Conservation (phyloP, 352 stramenopile genomes). For the Phytophthora europaea region DNA sequence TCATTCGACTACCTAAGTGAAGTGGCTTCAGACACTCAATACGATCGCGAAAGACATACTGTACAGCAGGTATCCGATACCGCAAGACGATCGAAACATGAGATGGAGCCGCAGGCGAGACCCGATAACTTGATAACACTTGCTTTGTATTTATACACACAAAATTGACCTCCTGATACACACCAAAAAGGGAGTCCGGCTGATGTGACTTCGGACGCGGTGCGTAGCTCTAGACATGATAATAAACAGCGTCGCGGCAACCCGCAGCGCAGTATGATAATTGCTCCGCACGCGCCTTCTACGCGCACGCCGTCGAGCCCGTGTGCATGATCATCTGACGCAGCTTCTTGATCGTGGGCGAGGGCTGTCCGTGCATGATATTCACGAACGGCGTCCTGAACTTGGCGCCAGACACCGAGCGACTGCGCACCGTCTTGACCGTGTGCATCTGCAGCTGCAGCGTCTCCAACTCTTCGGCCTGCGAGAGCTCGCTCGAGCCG, state of each 20-base stretch:
- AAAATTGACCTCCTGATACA: slow-evolving; percentile 37
- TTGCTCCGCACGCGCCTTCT: slow-evolving; percentile 10
- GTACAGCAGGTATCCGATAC: too few species aligned
- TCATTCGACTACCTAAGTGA: background rate
- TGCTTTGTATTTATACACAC: slow-evolving; percentile 47
- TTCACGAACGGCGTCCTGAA: slow-evolving; percentile 68
- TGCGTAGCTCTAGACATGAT: slow-evolving; percentile 41
- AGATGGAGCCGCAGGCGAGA: background rate
- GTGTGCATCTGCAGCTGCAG: slow-evolving; percentile 70
- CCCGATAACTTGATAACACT: slow-evolving; percentile 26
- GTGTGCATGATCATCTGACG: slow-evolving; percentile 66
- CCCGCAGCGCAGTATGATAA: slow-evolving; percentile 21
- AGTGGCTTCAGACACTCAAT: background rate
- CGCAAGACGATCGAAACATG: background rate
- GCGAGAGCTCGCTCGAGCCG: slow-evolving; percentile 53
- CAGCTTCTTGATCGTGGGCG: slow-evolving; percentile 78
- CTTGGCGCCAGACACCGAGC: slow-evolving; percentile 44
- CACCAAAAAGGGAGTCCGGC: slow-evolving; percentile 27
- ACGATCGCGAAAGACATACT: background rate
- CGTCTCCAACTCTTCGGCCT: slow-evolving; percentile 66
- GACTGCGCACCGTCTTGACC: slow-evolving; percentile 59
- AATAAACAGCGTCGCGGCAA: slow-evolving; percentile 43
- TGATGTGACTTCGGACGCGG: slow-evolving; percentile 9
- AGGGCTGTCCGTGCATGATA: slow-evolving; percentile 68
- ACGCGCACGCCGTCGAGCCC: slow-evolving; percentile 47